phyloP scores from a whole-genome alignment of 1,139 yeast species.

The Blastobotrys raffinosifermentans region DNA sequence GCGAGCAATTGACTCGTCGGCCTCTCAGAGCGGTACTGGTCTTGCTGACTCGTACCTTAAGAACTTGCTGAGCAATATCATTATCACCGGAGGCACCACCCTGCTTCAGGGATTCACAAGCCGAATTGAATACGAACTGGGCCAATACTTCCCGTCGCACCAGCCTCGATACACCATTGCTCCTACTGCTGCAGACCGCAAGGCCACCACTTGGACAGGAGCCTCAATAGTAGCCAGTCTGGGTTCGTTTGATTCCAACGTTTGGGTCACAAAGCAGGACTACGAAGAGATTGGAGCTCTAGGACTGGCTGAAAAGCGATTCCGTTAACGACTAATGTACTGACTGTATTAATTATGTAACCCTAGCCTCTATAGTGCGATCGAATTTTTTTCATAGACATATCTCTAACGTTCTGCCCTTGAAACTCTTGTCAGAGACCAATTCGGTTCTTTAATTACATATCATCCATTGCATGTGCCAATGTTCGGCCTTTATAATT shows the following conservation, averaged over 20 bases:
- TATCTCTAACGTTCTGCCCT: neutral
- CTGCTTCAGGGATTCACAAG: slow-evolving; percentile 79
- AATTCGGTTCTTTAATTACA: no score
- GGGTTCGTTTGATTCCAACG: slow-evolving; percentile 55
- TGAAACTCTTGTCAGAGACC: no score
- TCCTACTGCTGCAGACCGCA: slow-evolving; percentile 71
- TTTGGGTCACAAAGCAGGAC: slow-evolving; percentile 14
- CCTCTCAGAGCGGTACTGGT: slow-evolving; percentile 8
- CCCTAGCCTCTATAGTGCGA: neutral
- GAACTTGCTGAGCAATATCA: slow-evolving; percentile 81
- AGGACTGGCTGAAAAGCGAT: slow-evolving; percentile 11
- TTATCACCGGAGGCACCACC: slow-evolving; percentile 84
- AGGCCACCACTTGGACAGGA: slow-evolving; percentile 89
- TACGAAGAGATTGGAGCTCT: slow-evolving; percentile 13
- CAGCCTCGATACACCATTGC: slow-evolving; percentile 63
- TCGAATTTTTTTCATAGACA: neutral
- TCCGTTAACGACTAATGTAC: slow-evolving; percentile 6
- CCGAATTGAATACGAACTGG: slow-evolving; percentile 67
- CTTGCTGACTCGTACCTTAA: slow-evolving; percentile 29
- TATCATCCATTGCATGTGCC: no score
- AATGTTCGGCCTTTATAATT: no score
- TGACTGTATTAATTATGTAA: neutral
- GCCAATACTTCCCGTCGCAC: slow-evolving; percentile 55
- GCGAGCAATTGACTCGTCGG: slow-evolving; percentile 7
- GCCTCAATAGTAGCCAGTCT: slow-evolving; percentile 87